A percentile compares a stretch with the other conserved stretches of the same genome.
Evolutionary conservation across 495 filamentous ascomycete species (phyloP).

Genomic region (Opeltia flavorubescens): DNA sequence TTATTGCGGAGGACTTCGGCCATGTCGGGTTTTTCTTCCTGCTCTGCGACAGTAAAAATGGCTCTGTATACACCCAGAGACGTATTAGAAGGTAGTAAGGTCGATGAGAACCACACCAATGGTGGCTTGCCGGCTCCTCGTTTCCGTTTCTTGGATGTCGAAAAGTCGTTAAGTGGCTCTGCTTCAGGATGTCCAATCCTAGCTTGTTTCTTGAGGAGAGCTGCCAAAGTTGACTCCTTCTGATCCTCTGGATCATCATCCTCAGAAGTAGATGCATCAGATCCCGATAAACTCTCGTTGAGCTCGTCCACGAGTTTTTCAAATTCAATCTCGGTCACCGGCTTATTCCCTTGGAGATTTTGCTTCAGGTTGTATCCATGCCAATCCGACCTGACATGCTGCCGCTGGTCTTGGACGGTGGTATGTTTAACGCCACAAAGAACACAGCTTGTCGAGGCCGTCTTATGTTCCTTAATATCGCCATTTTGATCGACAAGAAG

Average conservation of each 20-base stretch:
- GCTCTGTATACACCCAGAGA: constrained; percentile 76
- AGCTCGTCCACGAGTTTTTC: constrained; percentile 68
- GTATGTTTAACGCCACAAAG: constrained; percentile 60
- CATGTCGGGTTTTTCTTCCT: constrained; percentile 44
- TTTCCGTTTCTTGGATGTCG: constrained; percentile 28
- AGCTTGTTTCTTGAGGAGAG: constrained; percentile 71
- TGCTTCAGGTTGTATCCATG: constrained; percentile 92
- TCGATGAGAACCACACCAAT: constrained; percentile 72
- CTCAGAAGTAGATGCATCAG: constrained; percentile 39
- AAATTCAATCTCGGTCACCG: constrained; percentile 67
- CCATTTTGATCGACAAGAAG: constrained; percentile 1
- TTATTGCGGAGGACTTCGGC: constrained; percentile 56
- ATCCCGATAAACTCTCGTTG: constrained; percentile 86
- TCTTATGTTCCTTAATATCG: constrained; percentile 16
- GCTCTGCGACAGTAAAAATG: constrained; percentile 61
- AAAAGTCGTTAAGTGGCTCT: constrained; percentile 30
- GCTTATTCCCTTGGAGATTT: constrained; percentile 53
- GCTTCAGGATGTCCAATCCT: constrained; percentile 43
- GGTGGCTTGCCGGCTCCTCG: constrained; percentile 53
- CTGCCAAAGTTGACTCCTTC: constrained; percentile 49
- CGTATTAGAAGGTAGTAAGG: constrained; percentile 57
- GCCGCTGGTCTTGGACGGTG: constrained; percentile 66
- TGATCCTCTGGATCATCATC: constrained; percentile 45
- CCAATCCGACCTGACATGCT: constrained; percentile 79
- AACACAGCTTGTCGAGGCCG: constrained; percentile 62